Percentiles rank a stretch among this genome's conserved stretches.
Conservation (phyloP, 2,329 filamentous ascomycete species). For the Apiospora koreana region DNA sequence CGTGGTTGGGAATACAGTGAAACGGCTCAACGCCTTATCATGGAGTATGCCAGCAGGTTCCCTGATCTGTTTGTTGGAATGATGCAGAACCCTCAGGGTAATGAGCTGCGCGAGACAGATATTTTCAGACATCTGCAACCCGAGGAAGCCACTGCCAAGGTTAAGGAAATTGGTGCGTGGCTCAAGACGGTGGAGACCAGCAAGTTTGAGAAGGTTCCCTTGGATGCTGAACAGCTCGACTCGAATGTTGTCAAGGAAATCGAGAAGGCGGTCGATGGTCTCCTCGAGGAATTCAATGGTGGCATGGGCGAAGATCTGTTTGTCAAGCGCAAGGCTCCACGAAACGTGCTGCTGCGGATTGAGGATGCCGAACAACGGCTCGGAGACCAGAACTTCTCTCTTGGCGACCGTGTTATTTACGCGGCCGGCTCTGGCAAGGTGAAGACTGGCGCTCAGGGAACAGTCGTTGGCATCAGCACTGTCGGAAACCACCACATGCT, state of each 20-base stretch:
- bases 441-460: constrained; percentile 87
- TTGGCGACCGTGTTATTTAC: constrained; percentile 93
- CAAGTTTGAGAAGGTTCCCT: constrained; percentile 90
- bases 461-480: constrained; percentile 90
- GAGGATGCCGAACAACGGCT: constrained; percentile 92
- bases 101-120: constrained; percentile 80
- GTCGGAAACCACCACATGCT: constrained; percentile 81
- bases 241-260: constrained; percentile 83
- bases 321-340: constrained; percentile 76
- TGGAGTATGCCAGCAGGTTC: constrained; percentile 89
- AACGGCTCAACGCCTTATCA: constrained; percentile 77
- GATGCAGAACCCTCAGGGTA: constrained; percentile 80
- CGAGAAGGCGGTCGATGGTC: constrained; percentile 69
- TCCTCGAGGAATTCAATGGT: constrained; percentile 40
- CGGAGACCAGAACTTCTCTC: constrained; percentile 76
- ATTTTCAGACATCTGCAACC: constrained; percentile 69
- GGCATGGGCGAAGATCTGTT: constrained; percentile 53
- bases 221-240: constrained; percentile 95
- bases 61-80: constrained; percentile 94
- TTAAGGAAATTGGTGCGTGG: constrained; percentile 94
- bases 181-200: constrained; percentile 89
- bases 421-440: constrained; percentile 92
- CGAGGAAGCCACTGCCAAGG: constrained; percentile 70
- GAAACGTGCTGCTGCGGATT: constrained; percentile 88
- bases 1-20: constrained; percentile 96